Evolutionary conservation across 495 filamentous ascomycete genomes (phyloP), one percentile per base, ranked within the genome.

Genomic region (Aspergillus coremiiformis): DNA sequence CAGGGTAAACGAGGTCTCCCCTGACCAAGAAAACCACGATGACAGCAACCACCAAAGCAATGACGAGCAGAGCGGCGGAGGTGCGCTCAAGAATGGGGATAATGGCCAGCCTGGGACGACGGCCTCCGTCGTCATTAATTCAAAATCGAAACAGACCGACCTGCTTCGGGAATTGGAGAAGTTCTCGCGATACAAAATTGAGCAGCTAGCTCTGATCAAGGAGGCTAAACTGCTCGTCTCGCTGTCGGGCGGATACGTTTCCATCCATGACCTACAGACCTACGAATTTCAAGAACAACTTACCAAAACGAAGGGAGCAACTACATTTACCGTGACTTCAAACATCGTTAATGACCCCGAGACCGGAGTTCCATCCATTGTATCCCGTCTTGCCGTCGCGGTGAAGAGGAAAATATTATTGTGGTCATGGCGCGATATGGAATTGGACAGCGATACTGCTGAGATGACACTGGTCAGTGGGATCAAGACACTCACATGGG

Each of bases 371-470:
- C 89, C 87, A 0, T 85, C 88, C 50, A 95, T 97, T 47, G 87
- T 96, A 44, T 94, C 88, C 8, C 75, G 90, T 29, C 71, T 99
- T 27, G 92, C 89, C 9, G 92, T 97, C 1, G 90, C 89, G 0
- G 86, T 95, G 9, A 97, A 96, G 76, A 77, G 93, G 63, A 88
- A 86, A 58, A 76, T 97, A 47, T 56, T 97, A 52, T 68, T 96
- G 53, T 97, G 94, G 89, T 83, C 86, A 42, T 99, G 93, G 93
- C 83, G 91, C 55, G 93, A 96, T 64, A 91, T 89, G 74, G 94
- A 96, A 69, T 77, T 95, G 43, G 81, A 79, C 30, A 66, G 71
- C 2, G 82, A 94, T 21, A 81, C 83, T 2, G 73, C 74, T 39
- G 94, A 97, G 71, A 78, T 96, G 30, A 80, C 81, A 4, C 75